These are phyloP conservation scores for Boletus pseudopeckii DNA, from an alignment of 768 basidiomycete genomes.

Conservation along the genomic window DNA sequence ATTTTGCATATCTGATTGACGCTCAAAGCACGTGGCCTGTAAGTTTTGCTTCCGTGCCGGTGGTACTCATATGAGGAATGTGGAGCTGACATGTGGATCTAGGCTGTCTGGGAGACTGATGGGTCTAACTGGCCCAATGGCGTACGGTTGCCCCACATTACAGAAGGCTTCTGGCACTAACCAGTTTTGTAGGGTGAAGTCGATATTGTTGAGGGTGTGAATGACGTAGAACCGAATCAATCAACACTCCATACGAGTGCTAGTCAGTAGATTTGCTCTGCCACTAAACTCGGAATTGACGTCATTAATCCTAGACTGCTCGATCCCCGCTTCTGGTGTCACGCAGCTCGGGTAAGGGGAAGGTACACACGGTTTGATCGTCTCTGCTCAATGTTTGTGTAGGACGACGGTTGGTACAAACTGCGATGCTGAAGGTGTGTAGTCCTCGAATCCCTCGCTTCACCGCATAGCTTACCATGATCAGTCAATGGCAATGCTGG, in stretches of 20 bases:
- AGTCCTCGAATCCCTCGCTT: background rate
- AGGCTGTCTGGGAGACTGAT: slow-evolving; percentile 30
- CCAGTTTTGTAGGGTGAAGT: slow-evolving; percentile 24
- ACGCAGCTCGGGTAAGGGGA: slow-evolving; percentile 25
- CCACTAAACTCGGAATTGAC: background rate
- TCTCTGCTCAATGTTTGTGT: background rate
- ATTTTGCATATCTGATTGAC: background rate
- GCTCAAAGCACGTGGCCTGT: slow-evolving; percentile 36
- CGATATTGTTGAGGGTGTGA: slow-evolving; percentile 42
- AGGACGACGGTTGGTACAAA: slow-evolving; percentile 23
- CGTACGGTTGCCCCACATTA: slow-evolving; percentile 11
- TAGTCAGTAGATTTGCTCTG: slow-evolving; percentile 27
- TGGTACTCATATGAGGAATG: slow-evolving; percentile 3
- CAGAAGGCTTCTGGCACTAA: background rate
- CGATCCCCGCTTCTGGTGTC: slow-evolving; percentile 24
- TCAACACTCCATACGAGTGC: slow-evolving; percentile 56
- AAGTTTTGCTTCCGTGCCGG: slow-evolving; percentile 1
- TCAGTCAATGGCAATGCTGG: slow-evolving; percentile 34
- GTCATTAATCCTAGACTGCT: slow-evolving; percentile 16
- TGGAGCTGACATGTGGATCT: slow-evolving; percentile 5
- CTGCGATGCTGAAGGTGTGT: slow-evolving; percentile 23
- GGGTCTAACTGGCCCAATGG: slow-evolving; percentile 25
- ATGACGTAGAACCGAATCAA: slow-evolving; percentile 49
- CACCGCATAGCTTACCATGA: background rate
- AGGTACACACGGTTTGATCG: too few relatives aligned